Evolutionary conservation across 805 yeast species (phyloP).

Genomic region (Metschnikowia drakensbergensis): DNA sequence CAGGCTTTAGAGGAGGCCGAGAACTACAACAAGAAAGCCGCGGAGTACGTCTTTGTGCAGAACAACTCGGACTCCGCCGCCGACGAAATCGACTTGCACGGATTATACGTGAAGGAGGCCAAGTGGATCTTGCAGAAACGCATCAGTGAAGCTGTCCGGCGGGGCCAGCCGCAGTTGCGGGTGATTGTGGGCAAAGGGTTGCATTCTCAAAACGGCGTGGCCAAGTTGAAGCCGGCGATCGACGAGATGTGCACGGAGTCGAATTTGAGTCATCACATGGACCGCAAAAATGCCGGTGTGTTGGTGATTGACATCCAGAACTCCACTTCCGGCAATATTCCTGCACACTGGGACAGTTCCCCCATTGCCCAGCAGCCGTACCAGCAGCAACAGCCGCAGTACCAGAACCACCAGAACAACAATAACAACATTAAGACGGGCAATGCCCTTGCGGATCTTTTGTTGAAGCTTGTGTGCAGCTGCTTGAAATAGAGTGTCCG

Average conservation of each 20-base stretch:
- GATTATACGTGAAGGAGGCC: constrained; percentile 87
- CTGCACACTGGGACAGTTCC: constrained; percentile 27
- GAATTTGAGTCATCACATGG: constrained; percentile 56
- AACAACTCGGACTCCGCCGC: constrained; percentile 83
- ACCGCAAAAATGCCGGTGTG: constrained; percentile 76
- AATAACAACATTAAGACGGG: constrained; percentile 21
- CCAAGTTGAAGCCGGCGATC: constrained; percentile 87
- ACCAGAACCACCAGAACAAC: constrained; percentile 21
- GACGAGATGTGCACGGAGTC: constrained; percentile 71
- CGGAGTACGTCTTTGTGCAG: constrained; percentile 81
- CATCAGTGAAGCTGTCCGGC: constrained; percentile 58
- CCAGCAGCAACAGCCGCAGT: constrained; percentile 19
- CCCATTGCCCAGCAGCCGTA: constrained; percentile 21
- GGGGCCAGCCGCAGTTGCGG: constrained; percentile 57
- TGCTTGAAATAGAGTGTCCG: constrained; percentile 19
- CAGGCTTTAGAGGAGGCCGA: constrained; percentile 60
- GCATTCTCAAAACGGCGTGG: constrained; percentile 77
- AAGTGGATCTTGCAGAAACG: constrained; percentile 70
- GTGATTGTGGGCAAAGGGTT: constrained; percentile 93
- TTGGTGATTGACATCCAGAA: constrained; percentile 57
- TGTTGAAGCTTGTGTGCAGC: constrained; percentile 32
- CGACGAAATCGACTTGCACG: constrained; percentile 92
- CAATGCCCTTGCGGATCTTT: constrained; percentile 25
- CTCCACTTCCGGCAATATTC: constrained; percentile 27
- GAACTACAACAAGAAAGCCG: constrained; percentile 71